A percentile compares a stretch with the other conserved stretches of the same genome.
Evolutionary conservation across 164 flowering plant genomes (phyloP).

Genomic region (Dillenia turbinata): DNA sequence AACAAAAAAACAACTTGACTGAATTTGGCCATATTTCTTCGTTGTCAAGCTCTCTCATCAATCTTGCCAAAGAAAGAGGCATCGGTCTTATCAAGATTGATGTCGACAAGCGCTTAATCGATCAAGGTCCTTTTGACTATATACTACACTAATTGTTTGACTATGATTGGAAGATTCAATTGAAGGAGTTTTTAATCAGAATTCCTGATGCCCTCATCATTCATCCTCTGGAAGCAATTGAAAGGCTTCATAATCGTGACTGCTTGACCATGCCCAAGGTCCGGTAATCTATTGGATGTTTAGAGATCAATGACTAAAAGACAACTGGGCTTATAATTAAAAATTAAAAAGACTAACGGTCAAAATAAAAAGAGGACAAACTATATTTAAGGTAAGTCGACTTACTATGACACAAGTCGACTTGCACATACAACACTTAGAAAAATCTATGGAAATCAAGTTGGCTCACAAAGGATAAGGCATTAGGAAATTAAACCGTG

Average conservation of each 20-base stretch:
- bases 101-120: not conserved
- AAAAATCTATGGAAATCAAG: too few species aligned
- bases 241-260: conserved; percentile 4
- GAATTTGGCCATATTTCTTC: conserved; percentile 41
- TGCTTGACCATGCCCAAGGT: too few species aligned
- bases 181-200: not conserved
- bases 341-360: too few species aligned
- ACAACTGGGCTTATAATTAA: too few species aligned
- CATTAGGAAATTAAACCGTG: too few species aligned
- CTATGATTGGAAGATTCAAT: not conserved
- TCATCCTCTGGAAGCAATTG: conserved; percentile 1
- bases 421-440: too few species aligned
- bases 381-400: too few species aligned
- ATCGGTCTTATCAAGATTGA: not conserved
- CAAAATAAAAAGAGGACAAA: too few species aligned
- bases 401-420: too few species aligned
- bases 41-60: conserved; percentile 26
- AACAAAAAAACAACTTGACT: conserved; percentile 50
- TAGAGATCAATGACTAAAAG: too few species aligned
- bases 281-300: too few species aligned
- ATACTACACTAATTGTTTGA: conserved; percentile 1
- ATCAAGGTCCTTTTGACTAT: not conserved
- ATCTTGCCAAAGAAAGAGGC: conserved; percentile 1
- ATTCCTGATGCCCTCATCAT: not conserved
- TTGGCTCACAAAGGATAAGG: too few species aligned